Percentiles rank a stretch among this genome's conserved stretches.
Evolutionary conservation across 345 rosid species (phyloP).

Genomic region (Raphanus sativus): DNA sequence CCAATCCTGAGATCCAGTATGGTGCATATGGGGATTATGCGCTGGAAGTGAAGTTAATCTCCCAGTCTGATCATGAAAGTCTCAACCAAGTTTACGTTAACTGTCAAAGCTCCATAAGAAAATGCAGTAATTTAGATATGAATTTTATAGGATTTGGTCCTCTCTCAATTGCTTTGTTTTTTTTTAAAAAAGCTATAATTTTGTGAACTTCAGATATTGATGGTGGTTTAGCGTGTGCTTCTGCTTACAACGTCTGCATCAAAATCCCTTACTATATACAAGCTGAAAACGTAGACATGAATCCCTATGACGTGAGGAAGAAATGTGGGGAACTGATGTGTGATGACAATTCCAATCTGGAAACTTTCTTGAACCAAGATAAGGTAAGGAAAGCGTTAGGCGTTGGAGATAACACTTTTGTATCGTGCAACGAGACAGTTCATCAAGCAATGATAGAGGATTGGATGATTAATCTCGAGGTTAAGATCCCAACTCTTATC

Average conservation of each 20-base stretch:
- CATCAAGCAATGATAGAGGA: constrained; percentile 52
- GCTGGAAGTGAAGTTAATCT: constrained; percentile 53
- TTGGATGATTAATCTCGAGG: constrained; percentile 74
- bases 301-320: constrained; percentile 78
- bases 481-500: constrained; percentile 67
- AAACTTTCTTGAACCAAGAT: constrained; percentile 55
- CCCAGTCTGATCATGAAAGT: constrained; percentile 42
- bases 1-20: constrained; percentile 77
- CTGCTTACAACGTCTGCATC: constrained; percentile 43
- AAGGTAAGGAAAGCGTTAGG: constrained; percentile 61
- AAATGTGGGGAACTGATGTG: constrained; percentile 45
- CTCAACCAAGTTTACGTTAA: constrained; percentile 46
- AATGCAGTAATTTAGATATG: background rate
- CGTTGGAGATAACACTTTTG: constrained; percentile 62
- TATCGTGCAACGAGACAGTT: constrained; percentile 63
- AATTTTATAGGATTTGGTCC: background rate
- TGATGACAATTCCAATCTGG: constrained; percentile 68
- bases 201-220: constrained; percentile 37
- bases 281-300: constrained; percentile 31
- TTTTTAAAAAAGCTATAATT: background rate
- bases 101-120: constrained; percentile 42
- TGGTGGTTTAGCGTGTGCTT: constrained; percentile 47
- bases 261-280: constrained; percentile 41
- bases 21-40: constrained; percentile 79
- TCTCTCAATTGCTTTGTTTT: background rate